A percentile compares a stretch with the other conserved stretches of the same genome.
phyloP scores from a whole-genome alignment of 2,329 filamentous ascomycete genomes.

The Colletotrichum tabaci region DNA sequence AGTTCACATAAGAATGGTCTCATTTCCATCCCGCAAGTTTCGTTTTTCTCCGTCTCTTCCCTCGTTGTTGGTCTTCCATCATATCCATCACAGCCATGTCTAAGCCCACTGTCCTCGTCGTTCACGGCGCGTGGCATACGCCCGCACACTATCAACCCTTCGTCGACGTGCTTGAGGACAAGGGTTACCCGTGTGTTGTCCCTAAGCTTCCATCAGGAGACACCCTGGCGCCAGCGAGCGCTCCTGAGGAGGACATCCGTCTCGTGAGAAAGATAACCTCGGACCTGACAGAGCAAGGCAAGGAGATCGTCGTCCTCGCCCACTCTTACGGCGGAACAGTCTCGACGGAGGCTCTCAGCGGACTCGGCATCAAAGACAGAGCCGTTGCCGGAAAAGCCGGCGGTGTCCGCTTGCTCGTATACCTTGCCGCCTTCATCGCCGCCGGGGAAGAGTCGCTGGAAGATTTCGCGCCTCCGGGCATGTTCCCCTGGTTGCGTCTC shows the following conservation, averaged over 20 bases:
- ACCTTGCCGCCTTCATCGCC: neutral
- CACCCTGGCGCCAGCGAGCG: too few relatives aligned
- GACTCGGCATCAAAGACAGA: neutral
- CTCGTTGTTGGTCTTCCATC: too few relatives aligned
- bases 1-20: too few relatives aligned
- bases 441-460: neutral
- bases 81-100: too few relatives aligned
- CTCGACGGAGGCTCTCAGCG: neutral
- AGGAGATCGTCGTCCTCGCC: conserved; percentile 1
- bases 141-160: too few relatives aligned
- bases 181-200: too few relatives aligned
- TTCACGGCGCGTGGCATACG: too few relatives aligned
- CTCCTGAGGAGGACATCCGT: neutral
- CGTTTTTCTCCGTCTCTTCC: too few relatives aligned
- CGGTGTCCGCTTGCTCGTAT: neutral
- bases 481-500: neutral
- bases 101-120: too few relatives aligned
- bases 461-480: neutral
- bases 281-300: neutral
- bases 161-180: too few relatives aligned
- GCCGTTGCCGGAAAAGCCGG: neutral
- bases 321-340: conserved; percentile 13
- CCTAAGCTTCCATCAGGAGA: too few relatives aligned
- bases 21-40: too few relatives aligned
- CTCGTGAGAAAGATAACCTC: neutral